Percentiles rank a stretch among this genome's conserved stretches.
These are phyloP conservation scores for Naegleria gruberi DNA, from an alignment of 208 protist species.

Conservation along the genomic window DNA sequence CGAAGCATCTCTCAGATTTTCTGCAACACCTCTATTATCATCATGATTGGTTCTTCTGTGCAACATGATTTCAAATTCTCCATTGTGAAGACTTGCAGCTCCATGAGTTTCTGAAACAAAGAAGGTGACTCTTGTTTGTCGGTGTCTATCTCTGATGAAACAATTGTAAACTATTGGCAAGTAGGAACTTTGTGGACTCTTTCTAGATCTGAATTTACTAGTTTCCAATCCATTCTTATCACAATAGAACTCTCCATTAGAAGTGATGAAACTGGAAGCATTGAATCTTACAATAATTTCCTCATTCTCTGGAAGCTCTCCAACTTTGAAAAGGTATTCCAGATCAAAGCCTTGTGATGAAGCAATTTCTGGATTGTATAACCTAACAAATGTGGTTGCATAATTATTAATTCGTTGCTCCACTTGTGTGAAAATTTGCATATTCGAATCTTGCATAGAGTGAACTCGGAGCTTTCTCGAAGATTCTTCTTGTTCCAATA, in stretches of 20 bases:
- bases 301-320: neutral
- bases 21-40: neutral
- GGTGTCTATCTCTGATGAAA: neutral
- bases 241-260: neutral
- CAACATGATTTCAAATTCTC: slow-evolving; percentile 14
- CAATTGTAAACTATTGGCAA: neutral
- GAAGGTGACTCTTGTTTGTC: neutral
- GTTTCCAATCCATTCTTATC: slow-evolving; percentile 7
- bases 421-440: neutral
- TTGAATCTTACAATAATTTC: neutral
- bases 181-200: neutral
- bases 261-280: neutral
- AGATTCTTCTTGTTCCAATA: too few species aligned
- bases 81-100: neutral
- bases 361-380: neutral
- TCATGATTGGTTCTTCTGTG: slow-evolving; percentile 2
- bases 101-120: neutral
- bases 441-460: neutral
- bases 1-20: neutral
- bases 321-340: neutral
- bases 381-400: neutral
- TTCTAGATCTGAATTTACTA: neutral
- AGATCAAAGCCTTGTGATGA: neutral
- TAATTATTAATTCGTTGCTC: neutral
- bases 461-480: neutral